phyloP scores from a whole-genome alignment of 139 green algal species.

The Coccomyxa sp. region DNA sequence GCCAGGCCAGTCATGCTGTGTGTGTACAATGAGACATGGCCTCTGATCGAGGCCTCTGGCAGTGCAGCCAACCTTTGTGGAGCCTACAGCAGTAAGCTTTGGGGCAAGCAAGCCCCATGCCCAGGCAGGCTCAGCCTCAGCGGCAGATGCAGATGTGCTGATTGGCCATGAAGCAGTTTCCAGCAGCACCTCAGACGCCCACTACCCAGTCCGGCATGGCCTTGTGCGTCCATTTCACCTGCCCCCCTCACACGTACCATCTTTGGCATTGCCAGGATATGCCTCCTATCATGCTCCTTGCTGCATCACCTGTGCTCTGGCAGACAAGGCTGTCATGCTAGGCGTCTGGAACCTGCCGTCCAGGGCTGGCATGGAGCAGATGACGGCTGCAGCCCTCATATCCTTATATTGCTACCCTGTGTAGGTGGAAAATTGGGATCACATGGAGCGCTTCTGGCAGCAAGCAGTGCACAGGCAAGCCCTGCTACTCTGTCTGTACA shows the following conservation, averaged over 20 bases:
- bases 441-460: conserved; percentile 72
- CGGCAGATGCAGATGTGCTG: neutral
- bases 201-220: neutral
- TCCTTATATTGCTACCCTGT: neutral
- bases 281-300: too few species aligned
- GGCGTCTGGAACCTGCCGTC: too few species aligned
- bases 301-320: too few species aligned
- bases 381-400: neutral
- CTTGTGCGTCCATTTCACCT: too few species aligned
- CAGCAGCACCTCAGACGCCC: neutral
- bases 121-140: neutral
- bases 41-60: too few species aligned
- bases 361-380: neutral
- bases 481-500: neutral
- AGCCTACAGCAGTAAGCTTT: conserved; percentile 54
- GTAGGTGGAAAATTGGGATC: conserved; percentile 70
- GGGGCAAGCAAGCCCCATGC: neutral
- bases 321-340: too few species aligned
- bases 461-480: conserved; percentile 58
- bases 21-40: too few species aligned
- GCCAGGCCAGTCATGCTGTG: too few species aligned
- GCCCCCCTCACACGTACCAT: too few species aligned
- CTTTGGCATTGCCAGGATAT: too few species aligned
- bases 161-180: neutral
- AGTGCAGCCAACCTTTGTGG: conserved; percentile 50